Evolutionary conservation across 1,284 basidiomycete species (phyloP).

Genomic region (Cryptococcus sp.): DNA sequence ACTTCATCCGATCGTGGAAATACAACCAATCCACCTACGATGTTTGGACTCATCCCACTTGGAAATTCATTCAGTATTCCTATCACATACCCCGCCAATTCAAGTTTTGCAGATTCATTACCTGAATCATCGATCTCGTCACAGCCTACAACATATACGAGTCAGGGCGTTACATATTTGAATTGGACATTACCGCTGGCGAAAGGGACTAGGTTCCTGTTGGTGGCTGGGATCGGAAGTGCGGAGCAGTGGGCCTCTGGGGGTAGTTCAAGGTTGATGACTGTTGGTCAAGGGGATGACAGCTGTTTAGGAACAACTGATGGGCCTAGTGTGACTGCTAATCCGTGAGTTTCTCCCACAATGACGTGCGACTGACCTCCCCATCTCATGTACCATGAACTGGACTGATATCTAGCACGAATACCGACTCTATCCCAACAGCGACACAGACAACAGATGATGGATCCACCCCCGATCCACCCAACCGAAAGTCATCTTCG

Average conservation of each 20-base stretch:
- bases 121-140: conserved; percentile 27
- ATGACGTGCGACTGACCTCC: not conserved
- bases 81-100: conserved; percentile 29
- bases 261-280: conserved; percentile 39
- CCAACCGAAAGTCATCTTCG: not conserved
- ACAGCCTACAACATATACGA: conserved; percentile 36
- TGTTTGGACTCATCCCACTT: conserved; percentile 46
- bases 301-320: conserved; percentile 19
- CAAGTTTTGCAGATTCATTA: conserved; percentile 27
- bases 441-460: not conserved
- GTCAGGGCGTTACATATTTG: conserved; percentile 34
- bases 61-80: conserved; percentile 45
- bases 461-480: not conserved
- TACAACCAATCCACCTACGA: conserved; percentile 41
- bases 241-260: conserved; percentile 43
- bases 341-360: not conserved
- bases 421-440: not conserved
- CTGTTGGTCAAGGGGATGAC: conserved; percentile 39
- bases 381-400: not conserved
- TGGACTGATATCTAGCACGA: not conserved
- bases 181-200: conserved; percentile 43
- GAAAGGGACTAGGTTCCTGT: conserved; percentile 44
- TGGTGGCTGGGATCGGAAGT: conserved; percentile 44
- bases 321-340: conserved; percentile 32
- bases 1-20: conserved; percentile 24